Conservation (phyloP, 2,329 filamentous ascomycete species). For the Fusarium sp. region DNA sequence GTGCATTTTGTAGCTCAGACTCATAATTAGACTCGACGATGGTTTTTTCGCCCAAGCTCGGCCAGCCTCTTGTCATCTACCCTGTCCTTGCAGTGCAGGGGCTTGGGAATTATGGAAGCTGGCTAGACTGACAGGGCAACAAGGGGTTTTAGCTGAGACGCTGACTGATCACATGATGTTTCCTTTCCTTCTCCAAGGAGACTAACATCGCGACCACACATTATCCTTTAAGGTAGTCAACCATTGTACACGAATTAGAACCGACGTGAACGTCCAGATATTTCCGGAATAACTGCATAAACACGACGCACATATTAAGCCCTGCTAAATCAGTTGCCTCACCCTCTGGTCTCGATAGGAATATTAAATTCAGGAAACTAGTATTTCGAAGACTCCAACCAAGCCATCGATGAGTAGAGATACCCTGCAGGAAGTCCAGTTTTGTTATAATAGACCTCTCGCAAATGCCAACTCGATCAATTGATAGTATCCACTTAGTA, state of each 20-base stretch:
- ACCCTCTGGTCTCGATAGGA: too few relatives aligned
- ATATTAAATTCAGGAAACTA: too few relatives aligned
- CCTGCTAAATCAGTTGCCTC: constrained; percentile 8
- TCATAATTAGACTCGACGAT: constrained; percentile 14
- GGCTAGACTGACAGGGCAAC: neutral
- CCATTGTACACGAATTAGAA: constrained; percentile 34
- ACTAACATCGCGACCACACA: constrained; percentile 8
- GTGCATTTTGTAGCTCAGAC: constrained; percentile 23
- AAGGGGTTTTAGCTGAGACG: constrained; percentile 2
- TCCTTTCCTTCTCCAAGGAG: constrained; percentile 6
- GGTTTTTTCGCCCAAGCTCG: constrained; percentile 7
- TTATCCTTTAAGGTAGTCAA: constrained; percentile 5
- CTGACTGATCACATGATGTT: constrained; percentile 28
- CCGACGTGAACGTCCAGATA: constrained; percentile 17
- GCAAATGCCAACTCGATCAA: constrained; percentile 14
- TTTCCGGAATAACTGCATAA: constrained; percentile 20
- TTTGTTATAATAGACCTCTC: neutral
- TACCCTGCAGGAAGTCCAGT: neutral
- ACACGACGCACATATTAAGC: constrained; percentile 9
- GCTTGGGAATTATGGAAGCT: too few relatives aligned
- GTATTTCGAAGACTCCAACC: neutral
- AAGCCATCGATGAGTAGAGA: neutral
- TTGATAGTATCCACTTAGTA: constrained; percentile 2
- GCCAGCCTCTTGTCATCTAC: neutral
- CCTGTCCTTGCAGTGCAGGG: too few relatives aligned